Conservation (phyloP, 2,329 filamentous ascomycete genomes). For the Monilinia fructicola region DNA sequence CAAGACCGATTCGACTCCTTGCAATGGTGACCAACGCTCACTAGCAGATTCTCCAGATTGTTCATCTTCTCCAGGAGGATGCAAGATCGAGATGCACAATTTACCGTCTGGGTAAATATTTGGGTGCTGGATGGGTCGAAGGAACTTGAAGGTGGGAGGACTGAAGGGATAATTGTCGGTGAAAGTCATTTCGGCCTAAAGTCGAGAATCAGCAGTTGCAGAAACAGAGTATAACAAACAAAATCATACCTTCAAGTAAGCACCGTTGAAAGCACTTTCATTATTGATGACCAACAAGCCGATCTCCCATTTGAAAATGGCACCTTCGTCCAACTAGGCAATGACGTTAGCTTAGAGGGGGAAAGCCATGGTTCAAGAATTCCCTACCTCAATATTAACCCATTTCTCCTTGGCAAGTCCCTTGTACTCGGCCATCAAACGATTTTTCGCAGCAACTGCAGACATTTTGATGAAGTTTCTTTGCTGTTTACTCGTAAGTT, state of each 20-base stretch:
- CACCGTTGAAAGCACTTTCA: slow-evolving; percentile 88
- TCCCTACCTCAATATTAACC: slow-evolving; percentile 81
- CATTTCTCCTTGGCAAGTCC: slow-evolving; percentile 84
- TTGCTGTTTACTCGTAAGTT: neutral
- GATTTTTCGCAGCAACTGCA: slow-evolving; percentile 62
- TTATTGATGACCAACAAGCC: slow-evolving; percentile 91
- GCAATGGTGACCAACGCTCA: slow-evolving; percentile 91
- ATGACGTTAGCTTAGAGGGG: slow-evolving; percentile 25
- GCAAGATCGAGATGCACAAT: slow-evolving; percentile 95
- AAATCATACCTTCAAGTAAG: slow-evolving; percentile 70
- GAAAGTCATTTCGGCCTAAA: slow-evolving; percentile 79
- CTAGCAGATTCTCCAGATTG: slow-evolving; percentile 88
- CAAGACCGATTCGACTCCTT: slow-evolving; percentile 91
- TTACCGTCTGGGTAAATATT: slow-evolving; percentile 91
- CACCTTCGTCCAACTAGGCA: slow-evolving; percentile 62
- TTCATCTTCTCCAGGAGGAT: slow-evolving; percentile 85
- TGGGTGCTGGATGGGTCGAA: slow-evolving; percentile 78
- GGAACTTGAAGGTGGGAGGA: slow-evolving; percentile 86
- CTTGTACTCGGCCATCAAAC: slow-evolving; percentile 87
- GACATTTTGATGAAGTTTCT: slow-evolving; percentile 28
- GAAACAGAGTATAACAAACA: neutral
- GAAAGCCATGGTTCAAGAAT: neutral
- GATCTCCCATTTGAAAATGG: slow-evolving; percentile 83
- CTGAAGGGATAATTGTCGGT: slow-evolving; percentile 84
- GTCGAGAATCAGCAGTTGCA: slow-evolving; percentile 9